Evolutionary conservation across 768 basidiomycete species (phyloP).

Genomic region (Gloeophyllum trabeum): DNA sequence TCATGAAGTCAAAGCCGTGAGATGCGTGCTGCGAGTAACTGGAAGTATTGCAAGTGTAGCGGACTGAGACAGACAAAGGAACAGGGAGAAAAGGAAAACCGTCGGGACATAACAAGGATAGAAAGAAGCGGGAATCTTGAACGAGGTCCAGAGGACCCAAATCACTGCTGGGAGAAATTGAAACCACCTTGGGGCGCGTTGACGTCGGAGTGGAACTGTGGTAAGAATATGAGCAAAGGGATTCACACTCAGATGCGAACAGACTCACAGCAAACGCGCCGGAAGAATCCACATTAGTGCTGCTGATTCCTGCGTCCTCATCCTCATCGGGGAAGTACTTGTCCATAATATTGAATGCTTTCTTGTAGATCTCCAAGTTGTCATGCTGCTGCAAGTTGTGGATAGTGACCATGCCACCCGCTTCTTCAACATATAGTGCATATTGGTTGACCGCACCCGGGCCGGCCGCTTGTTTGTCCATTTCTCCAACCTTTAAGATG

Average conservation of each 20-base stretch:
- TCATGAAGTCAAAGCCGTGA: too few relatives aligned
- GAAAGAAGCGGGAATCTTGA: too few relatives aligned
- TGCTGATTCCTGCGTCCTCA: constrained; percentile 75
- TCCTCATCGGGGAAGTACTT: constrained; percentile 99
- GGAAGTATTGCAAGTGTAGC: too few relatives aligned
- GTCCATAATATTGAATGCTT: constrained; percentile 97
- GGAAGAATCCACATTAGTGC: constrained; percentile 62
- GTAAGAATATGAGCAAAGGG: constrained; percentile 6
- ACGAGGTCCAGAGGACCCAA: not conserved
- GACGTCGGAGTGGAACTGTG: constrained; percentile 75
- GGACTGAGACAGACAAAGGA: too few relatives aligned
- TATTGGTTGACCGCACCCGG: constrained; percentile 86
- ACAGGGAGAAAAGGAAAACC: too few relatives aligned
- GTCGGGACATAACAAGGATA: too few relatives aligned
- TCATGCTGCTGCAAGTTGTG: constrained; percentile 99
- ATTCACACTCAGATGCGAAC: not conserved
- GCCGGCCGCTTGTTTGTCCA: constrained; percentile 76
- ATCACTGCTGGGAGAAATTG: constrained; percentile 70
- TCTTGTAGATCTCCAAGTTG: constrained; percentile 99
- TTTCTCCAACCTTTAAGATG: constrained; percentile 94
- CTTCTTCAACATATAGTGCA: constrained; percentile 92
- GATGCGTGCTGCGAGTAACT: too few relatives aligned
- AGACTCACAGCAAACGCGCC: constrained; percentile 62
- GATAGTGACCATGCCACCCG: constrained; percentile 97
- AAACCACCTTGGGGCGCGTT: constrained; percentile 92